Base-by-base conservation (phyloP, 345 rosid genomes). In the Euphorbia tirucalli region DNA sequence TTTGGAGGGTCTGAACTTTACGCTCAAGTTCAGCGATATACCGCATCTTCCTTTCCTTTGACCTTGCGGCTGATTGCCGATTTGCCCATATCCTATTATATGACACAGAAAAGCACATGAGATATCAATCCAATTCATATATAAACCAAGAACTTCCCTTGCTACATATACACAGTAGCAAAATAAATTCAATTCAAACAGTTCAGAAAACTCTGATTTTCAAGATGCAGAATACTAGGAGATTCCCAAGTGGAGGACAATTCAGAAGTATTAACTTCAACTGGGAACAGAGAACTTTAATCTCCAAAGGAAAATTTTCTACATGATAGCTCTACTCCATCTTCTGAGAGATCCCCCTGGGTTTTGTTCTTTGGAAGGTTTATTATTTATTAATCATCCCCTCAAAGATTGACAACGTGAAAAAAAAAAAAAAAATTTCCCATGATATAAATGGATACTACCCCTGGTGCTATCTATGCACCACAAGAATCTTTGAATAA, bases 1-100 rank as follows among this genome's bases (percentile, higher is more conserved):
- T 85, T 81, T 94, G 97, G 74, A 94, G 78, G 35, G 92, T 89
- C 78, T 90, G 94, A 41, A 94, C 88, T 85, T 94, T 94, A 78
- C 91, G 78, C 74, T 94, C 98, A 49, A 94, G 96, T 83, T 94
- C 98, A 50, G 89, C 87, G 72, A 92, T 94, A 82, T 92, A 92
- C 43, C 96, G 86, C 89, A 91, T 90, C 84, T 94, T 94, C 82
- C 97, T 85, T 83, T 94, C 97, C 86, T 94, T 94, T 41, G 97
- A 94, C 79, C 97, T 83, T 31, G 97, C 98, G 14, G 98, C 98
- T 2, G 98, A 93, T 79, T 93, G 98, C 86, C 98, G 86, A 67
- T 93, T 93, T 7, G 98, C 99, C 97, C 97, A 90, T 57, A 95
- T 90, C 89, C 99, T 95, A 73, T 32, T 6, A 37, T n/a, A 65